phyloP scores from a whole-genome alignment of 1,284 basidiomycete species.

The Cutaneotrichosporon sp. region DNA sequence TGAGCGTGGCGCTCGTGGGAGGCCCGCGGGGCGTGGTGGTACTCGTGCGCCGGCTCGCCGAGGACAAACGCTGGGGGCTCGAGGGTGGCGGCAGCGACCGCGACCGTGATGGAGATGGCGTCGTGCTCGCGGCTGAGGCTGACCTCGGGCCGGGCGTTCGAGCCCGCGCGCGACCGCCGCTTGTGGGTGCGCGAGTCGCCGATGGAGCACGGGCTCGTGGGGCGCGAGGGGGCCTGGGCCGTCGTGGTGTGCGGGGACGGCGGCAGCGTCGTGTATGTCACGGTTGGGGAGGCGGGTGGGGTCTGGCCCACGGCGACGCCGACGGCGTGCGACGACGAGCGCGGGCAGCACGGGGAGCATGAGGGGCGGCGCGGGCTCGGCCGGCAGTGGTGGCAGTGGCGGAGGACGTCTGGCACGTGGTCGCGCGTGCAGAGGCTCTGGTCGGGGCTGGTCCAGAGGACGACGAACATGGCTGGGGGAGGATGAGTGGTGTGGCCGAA shows the following conservation, averaged over 20 bases:
- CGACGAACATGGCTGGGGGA: neutral
- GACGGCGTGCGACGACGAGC: neutral
- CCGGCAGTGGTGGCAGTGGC: slow-evolving; percentile 1
- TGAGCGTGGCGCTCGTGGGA: no score
- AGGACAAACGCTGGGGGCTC: no score
- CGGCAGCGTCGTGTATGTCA: neutral
- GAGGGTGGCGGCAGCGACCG: neutral
- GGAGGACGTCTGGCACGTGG: neutral
- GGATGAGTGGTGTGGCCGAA: no score
- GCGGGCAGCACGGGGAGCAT: neutral
- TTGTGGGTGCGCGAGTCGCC: neutral
- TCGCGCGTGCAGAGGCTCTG: neutral
- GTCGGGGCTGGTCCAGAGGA: slow-evolving; percentile 1
- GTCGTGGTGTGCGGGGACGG: neutral
- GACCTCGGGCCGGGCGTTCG: no score
- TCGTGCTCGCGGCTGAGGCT: neutral
- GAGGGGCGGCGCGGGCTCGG: neutral
- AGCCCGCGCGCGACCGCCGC: neutral
- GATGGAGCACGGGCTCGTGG: neutral
- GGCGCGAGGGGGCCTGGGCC: neutral
- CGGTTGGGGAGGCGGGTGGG: neutral
- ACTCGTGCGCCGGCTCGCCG: no score
- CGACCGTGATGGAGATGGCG: neutral
- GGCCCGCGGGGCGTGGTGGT: no score
- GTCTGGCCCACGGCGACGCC: neutral